phyloP scores from a whole-genome alignment of 768 basidiomycete genomes.

The Ephemerocybe angulata region DNA sequence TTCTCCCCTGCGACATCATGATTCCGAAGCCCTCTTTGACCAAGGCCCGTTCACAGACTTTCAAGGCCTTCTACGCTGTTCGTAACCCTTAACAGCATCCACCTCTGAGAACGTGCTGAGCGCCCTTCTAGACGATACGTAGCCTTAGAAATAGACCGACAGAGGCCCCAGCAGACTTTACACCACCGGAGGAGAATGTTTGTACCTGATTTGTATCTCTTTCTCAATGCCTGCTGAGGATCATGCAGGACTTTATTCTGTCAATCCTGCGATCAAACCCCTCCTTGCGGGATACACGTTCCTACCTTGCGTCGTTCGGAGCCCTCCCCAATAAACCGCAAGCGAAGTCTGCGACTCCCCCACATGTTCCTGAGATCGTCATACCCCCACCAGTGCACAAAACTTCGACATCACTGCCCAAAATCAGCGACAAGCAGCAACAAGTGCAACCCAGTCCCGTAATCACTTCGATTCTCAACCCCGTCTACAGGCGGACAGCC shows the following conservation, averaged over 20 bases:
- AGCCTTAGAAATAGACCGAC: conserved; percentile 32
- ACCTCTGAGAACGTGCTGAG: conserved; percentile 8
- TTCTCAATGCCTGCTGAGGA: conserved; percentile 11
- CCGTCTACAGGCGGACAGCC: conserved; percentile 80
- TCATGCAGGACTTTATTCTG: conserved; percentile 84
- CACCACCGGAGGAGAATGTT: conserved; percentile 50
- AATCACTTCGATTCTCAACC: conserved; percentile 77
- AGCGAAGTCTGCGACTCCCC: conserved; percentile 20
- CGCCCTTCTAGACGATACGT: conserved; percentile 37
- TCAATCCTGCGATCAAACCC: conserved; percentile 93
- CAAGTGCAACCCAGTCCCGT: conserved; percentile 48
- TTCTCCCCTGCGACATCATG: conserved; percentile 24
- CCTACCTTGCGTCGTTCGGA: conserved; percentile 90
- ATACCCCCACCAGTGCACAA: conserved; percentile 26
- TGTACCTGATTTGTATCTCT: conserved; percentile 15
- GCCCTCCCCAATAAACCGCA: conserved; percentile 45
- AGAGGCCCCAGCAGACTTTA: conserved; percentile 33
- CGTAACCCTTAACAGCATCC: conserved; percentile 20
- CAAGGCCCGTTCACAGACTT: conserved; percentile 35
- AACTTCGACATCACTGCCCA: conserved; percentile 21
- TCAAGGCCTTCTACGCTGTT: conserved; percentile 57
- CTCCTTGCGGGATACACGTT: conserved; percentile 84
- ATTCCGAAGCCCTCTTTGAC: conserved; percentile 29
- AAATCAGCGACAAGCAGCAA: conserved; percentile 28
- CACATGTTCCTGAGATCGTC: conserved; percentile 18